Percentiles rank a stretch among this genome's conserved stretches.
Conservation (phyloP, 805 yeast genomes). For the Ogataea minuta region DNA sequence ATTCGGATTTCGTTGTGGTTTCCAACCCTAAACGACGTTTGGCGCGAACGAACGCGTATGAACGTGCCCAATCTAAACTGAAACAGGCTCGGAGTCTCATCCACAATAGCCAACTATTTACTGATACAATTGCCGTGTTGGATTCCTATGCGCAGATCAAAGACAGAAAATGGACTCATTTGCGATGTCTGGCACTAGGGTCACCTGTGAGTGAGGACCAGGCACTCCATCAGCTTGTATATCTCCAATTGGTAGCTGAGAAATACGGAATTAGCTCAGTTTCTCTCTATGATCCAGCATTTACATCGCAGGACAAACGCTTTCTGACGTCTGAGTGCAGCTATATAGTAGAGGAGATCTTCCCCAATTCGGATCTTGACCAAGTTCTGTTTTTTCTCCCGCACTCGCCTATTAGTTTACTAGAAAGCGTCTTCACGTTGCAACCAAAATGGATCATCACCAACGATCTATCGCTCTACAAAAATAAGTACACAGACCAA, state of each 20-base stretch:
- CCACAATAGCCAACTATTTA: neutral
- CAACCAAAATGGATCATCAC: constrained; percentile 30
- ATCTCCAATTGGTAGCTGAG: constrained; percentile 19
- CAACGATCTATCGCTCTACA: constrained; percentile 33
- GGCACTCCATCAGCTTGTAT: constrained; percentile 31
- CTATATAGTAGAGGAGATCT: constrained; percentile 18
- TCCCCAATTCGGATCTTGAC: neutral
- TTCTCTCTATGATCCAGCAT: constrained; percentile 35
- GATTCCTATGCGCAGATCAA: constrained; percentile 1
- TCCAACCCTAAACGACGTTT: neutral
- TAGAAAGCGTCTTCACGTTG: constrained; percentile 27
- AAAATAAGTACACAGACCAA: constrained; percentile 24
- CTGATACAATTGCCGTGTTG: neutral
- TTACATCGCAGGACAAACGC: constrained; percentile 21
- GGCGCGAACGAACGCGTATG: neutral
- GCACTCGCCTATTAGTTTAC: constrained; percentile 32
- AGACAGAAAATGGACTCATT: constrained; percentile 6
- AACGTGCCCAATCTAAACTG: neutral
- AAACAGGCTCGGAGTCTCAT: neutral
- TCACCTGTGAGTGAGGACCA: constrained; percentile 22
- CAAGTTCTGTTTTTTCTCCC: constrained; percentile 33
- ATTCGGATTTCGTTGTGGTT: constrained; percentile 2
- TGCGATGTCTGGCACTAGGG: constrained; percentile 35
- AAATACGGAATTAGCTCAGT: constrained; percentile 16
- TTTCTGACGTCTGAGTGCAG: constrained; percentile 17